phyloP scores from a whole-genome alignment of 148 eudicot species.

The Rhododendron mucronatum region DNA sequence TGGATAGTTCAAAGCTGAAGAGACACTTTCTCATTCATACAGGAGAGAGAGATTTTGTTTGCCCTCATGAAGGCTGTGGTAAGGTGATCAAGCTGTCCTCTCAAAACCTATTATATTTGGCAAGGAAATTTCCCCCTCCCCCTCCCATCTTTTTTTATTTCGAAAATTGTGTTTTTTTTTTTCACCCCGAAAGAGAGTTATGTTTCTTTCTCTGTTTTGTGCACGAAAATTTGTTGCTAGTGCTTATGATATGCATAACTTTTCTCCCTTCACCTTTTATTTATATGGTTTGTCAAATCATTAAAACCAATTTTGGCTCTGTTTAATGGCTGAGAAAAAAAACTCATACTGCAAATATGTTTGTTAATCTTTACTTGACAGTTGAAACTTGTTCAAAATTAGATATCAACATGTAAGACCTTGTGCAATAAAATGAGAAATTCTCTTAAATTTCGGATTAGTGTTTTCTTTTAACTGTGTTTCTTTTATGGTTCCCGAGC shows the following conservation, averaged over 20 bases:
- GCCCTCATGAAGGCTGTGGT: conserved; percentile 97
- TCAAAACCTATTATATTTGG: not conserved
- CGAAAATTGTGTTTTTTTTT: not conserved
- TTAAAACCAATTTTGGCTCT: not conserved
- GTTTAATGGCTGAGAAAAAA: not conserved
- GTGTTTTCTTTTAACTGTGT: not conserved
- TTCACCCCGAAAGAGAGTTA: not conserved
- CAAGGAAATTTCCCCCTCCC: not conserved
- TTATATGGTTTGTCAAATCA: not conserved
- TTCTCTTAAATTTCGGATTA: not conserved
- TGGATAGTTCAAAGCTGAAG: conserved; percentile 95
- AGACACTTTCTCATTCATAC: conserved; percentile 95
- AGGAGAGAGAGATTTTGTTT: conserved; percentile 85
- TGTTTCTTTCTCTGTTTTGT: not conserved
- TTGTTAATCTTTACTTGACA: not conserved
- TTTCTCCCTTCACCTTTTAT: not conserved
- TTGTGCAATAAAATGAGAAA: not conserved
- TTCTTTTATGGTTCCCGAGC: not conserved
- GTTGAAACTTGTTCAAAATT: not conserved
- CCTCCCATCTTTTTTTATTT: not conserved
- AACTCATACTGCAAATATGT: not conserved
- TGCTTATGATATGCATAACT: not conserved
- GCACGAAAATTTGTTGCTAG: not conserved
- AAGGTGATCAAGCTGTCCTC: conserved; percentile 54
- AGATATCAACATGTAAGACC: not conserved